Evolutionary conservation across 2,329 filamentous ascomycete species (phyloP), one percentile per base, ranked within the genome.

Genomic region (Blastomyces gilchristii): DNA sequence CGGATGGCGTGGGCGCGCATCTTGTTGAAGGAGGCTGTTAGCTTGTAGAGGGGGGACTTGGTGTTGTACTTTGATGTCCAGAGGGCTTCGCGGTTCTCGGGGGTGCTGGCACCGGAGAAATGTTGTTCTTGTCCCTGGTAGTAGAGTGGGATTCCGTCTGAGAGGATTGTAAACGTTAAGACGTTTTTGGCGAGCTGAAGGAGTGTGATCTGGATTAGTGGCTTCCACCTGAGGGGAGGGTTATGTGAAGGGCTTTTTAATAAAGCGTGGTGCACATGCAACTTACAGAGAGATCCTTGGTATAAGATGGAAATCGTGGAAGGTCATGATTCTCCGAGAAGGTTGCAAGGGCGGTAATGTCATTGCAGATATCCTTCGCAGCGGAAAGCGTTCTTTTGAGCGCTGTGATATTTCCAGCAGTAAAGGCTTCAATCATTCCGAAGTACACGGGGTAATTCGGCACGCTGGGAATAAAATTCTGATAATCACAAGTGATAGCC

Each of bases 61-160:
- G 76, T 81, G 65, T 76, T 69, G 71, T 81, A 86, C 7, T 73
- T 74, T 12, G 80, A 82, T 12, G 79, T 72, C 85, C 84, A 87
- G 52, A 83, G 75, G 8, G 83, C 82, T 69, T 86, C 83, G n/a
- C 83, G 81, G 60, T 77, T 78, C 0, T 78, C 74, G 9, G 82
- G 82, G 56, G 73, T 74, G 47, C 71, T 76, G n/a, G 77, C 78
- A 28, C 81, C 81, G 1, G 76, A 71, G 70, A 80, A 85, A 64
- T 81, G 83, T 68, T 88, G 85, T 72, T 88, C 86, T 65, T 85
- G 83, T 37, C 85, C 86, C 67, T 86, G 81, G 72, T 87, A 88
- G 43, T 87, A 78, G 62, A 87, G 83, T 0, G 85, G 85, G 49
- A 87, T 83, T 25, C 85, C 85, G 62, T 86, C 73, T 41, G 71